Base-by-base conservation (phyloP, 169 alveolate species). In the Plasmodium billcollinsi region DNA sequence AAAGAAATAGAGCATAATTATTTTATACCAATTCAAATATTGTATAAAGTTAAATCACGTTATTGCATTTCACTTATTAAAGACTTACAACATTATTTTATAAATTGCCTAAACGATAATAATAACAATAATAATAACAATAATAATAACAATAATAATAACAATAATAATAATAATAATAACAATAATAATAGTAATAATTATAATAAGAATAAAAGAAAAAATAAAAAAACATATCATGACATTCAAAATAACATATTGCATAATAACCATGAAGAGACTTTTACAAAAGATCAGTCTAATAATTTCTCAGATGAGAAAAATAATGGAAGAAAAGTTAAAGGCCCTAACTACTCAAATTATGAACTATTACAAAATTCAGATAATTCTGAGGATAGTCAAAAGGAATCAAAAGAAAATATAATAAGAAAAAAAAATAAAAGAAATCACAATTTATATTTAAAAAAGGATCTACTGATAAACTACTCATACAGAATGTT, bases 21-120 rank as follows among this genome's bases (percentile, higher is more conserved):
- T 76, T 76, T 65, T 45, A 56, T 76, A 33, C 69, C 89, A n/a
- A 66, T 76, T 49, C 75, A 76, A 54, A 9, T 76, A 43, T 21
- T 76, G 29, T 65, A 76, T 20, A 63, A 63, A 54, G 9, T 76
- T 4, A 76, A 76, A 56, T 47, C 54, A 21, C 12, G 6, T 12
- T 12, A 14, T 24, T 73, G 45, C 3, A 56, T 75, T 61, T 20
- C 73, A 63, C 24, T 67, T 8, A 70, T 67, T 4, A 76, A 45
- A 65, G 3, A 65, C 12, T 47, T 76, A 29, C 89, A 76, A 58
- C 47, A 63, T 26, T 76, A 63, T 43, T 76, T 76, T 76, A 11
- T 66, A 29, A 29, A 58, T 29, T 76, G 89, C 6, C 14, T 76
- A 66, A 14, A 14, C 20, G 21, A 15, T 56, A 14, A 8, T 56